Evolutionary conservation across 257 asterid genomes (phyloP), one percentile per base, ranked within the genome.

Genomic region (Salvia rosmarinus): DNA sequence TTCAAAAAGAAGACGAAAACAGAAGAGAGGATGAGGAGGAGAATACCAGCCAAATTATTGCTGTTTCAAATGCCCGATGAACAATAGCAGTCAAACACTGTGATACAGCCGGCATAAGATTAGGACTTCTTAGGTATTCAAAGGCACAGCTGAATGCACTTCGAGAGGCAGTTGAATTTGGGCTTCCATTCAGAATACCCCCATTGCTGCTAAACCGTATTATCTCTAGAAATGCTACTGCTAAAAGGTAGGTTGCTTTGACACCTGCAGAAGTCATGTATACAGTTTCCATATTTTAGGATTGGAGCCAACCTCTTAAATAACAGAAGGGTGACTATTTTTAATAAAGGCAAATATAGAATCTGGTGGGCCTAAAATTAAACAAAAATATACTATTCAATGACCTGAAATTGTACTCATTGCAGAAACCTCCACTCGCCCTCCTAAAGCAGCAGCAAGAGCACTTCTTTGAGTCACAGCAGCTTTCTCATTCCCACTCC

Each of bases 171-270:
- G 85, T 78, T 54, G 89, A 82, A 66, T 65, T 82, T 44, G 87
- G 84, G 82, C 80, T 85, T 77, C 96, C 95, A 80, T 89, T 95
- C 44, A 95, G 94, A 78, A 91, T 83, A 52, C 99, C 99, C 70
- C 99, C 99, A 68, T 95, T 95, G 91, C 99, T 95, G 80, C 92
- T 91, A 83, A 95, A 95, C 61, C 99, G 85, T 79, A 88, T 91
- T 73, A 95, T 91, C 92, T 95, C 99, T 72, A 95, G 67, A 80
- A 89, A 89, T 34, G 98, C 91, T 43, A 95, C 99, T n/a, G 99
- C 99, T 78, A 92, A 86, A 76, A 95, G 99, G 85, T 95, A 95
- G 47, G 97, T 95, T 74, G 99, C 96, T 86, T 95, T 95, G 81
- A 95, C 99, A 76, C 99, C 99, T 95, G 85, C 37, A 82, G 60